Conservation (phyloP, 768 basidiomycete species). For the Lactarius tabidus region DNA sequence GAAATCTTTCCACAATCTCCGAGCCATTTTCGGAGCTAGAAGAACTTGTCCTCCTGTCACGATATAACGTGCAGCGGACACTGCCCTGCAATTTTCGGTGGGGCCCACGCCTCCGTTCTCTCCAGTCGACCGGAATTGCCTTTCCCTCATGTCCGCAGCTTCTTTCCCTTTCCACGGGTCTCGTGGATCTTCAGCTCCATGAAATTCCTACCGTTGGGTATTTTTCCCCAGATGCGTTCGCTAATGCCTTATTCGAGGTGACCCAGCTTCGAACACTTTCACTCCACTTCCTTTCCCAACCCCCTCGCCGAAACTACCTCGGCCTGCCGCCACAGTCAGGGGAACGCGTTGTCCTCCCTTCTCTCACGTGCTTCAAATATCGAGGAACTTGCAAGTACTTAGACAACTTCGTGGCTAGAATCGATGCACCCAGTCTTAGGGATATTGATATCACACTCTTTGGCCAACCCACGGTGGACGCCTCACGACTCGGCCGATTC, state of each 20-base stretch:
- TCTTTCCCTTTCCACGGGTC: not conserved
- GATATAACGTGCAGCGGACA: not conserved
- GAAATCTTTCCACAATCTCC: not conserved
- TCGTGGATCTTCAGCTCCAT: not conserved
- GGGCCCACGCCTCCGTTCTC: not conserved
- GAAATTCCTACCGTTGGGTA: not conserved
- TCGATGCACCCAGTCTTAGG: not conserved
- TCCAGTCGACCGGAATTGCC: not conserved
- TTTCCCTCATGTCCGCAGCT: not conserved
- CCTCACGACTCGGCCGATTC: not conserved
- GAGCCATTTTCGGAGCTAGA: not conserved
- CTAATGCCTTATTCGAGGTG: not conserved
- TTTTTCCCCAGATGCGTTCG: not conserved
- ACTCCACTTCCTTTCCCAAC: not conserved
- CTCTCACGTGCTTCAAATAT: too few species aligned
- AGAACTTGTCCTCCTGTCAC: not conserved
- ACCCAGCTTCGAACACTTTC: not conserved
- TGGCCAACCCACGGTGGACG: not conserved
- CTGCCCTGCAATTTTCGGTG: not conserved
- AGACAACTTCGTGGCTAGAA: not conserved
- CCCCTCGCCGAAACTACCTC: not conserved
- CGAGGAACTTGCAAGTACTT: not conserved
- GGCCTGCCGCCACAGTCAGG: too few species aligned
- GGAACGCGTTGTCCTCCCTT: too few species aligned
- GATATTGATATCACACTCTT: not conserved